These are phyloP conservation scores for Beauveria caledonica DNA, from an alignment of 2,329 filamentous ascomycete species.

Conservation along the genomic window DNA sequence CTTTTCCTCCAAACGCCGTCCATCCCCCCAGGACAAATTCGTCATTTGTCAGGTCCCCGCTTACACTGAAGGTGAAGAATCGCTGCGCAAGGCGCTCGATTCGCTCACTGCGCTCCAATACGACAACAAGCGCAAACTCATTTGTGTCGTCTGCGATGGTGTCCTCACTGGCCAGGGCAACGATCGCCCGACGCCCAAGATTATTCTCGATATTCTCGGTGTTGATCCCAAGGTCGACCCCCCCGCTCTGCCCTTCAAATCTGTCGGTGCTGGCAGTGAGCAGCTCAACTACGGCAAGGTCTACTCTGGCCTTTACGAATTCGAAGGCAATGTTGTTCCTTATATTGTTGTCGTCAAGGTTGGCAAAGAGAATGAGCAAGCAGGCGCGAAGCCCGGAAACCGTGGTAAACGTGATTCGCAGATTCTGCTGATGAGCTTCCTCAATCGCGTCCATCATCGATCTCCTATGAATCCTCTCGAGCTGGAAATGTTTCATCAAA, in stretches of 20 bases:
- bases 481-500: conserved; percentile 96
- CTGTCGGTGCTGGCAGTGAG: conserved; percentile 77
- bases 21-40: conserved; percentile 91
- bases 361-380: conserved; percentile 91
- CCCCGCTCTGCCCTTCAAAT: conserved; percentile 88
- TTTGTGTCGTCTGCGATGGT: conserved; percentile 93
- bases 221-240: conserved; percentile 96
- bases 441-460: conserved; percentile 94
- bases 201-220: conserved; percentile 92
- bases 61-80: conserved; percentile 96
- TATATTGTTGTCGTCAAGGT: conserved; percentile 96
- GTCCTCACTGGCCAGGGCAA: conserved; percentile 95
- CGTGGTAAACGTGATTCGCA: conserved; percentile 98
- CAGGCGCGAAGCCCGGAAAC: conserved; percentile 88
- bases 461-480: conserved; percentile 92
- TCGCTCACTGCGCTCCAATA: conserved; percentile 92
- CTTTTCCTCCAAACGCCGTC: conserved; percentile 83
- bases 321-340: conserved; percentile 92
- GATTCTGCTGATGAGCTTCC: conserved; percentile 90
- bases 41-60: conserved; percentile 97
- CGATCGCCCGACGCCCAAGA: conserved; percentile 93
- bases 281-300: conserved; percentile 98
- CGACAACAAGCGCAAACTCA: conserved; percentile 96
- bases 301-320: conserved; percentile 96
- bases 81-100: conserved; percentile 83